Evolutionary conservation across 768 basidiomycete genomes (phyloP).

Genomic region (Tulasnella sp.): DNA sequence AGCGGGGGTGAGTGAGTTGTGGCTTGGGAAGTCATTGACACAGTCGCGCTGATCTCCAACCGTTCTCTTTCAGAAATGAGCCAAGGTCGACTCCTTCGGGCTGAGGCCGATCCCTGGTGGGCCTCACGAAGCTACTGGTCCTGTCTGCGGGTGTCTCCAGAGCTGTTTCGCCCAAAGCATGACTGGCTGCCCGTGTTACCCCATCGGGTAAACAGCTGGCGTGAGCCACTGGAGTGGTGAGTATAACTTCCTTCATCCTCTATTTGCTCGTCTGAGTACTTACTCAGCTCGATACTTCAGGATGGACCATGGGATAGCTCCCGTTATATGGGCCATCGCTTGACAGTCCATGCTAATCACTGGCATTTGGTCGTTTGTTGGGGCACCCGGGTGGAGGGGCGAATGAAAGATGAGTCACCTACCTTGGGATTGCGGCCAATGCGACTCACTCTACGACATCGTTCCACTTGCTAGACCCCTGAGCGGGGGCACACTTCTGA

Average conservation of each 20-base stretch:
- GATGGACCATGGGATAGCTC: conserved; percentile 2
- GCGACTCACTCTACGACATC: too few relatives aligned
- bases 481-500: too few relatives aligned
- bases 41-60: too few relatives aligned
- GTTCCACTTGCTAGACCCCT: too few relatives aligned
- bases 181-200: not conserved
- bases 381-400: too few relatives aligned
- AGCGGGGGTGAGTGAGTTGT: too few relatives aligned
- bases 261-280: not conserved
- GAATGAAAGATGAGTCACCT: not conserved
- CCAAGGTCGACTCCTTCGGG: not conserved
- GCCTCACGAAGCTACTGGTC: not conserved
- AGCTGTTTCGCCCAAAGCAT: not conserved
- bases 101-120: not conserved
- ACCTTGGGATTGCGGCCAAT: too few relatives aligned
- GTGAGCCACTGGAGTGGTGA: not conserved
- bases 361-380: not conserved
- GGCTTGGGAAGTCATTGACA: too few relatives aligned
- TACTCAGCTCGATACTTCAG: not conserved
- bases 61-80: too few relatives aligned
- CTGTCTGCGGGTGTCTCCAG: not conserved
- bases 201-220: not conserved
- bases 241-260: too few relatives aligned
- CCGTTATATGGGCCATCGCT: not conserved
- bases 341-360: not conserved